phyloP scores from a whole-genome alignment of 2,329 filamentous ascomycete species.

The Chaetothyriales sp. region DNA sequence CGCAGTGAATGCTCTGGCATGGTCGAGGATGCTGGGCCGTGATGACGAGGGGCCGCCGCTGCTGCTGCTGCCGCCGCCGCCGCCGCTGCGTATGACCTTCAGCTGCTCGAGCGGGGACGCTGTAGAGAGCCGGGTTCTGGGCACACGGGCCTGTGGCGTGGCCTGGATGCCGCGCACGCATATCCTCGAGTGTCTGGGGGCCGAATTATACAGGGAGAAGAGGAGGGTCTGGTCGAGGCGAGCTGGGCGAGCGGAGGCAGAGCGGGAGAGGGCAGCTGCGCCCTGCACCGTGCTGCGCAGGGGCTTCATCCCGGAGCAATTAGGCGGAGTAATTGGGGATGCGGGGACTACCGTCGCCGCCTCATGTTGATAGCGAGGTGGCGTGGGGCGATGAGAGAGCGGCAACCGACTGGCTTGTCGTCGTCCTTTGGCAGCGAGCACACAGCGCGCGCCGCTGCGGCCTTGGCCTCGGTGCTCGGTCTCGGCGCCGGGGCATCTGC shows the following conservation, averaged over 20 bases:
- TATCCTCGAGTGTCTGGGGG: slow-evolving; percentile 18
- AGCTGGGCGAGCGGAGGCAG: slow-evolving; percentile 8
- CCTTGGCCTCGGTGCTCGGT: neutral
- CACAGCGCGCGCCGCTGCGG: neutral
- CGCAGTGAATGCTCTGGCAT: neutral
- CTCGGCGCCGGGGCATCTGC: neutral
- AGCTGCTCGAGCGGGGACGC: neutral
- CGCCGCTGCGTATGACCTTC: neutral
- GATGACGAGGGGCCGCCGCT: neutral
- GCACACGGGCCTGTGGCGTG: neutral
- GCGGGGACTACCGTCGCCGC: slow-evolving; percentile 4
- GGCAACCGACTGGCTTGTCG: neutral
- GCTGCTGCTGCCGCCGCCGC: neutral
- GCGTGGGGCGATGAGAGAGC: neutral
- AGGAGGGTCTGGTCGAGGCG: slow-evolving; percentile 17
- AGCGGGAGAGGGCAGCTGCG: slow-evolving; percentile 15
- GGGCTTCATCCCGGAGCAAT: slow-evolving; percentile 18
- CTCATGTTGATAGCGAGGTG: slow-evolving; percentile 3
- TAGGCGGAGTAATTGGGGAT: no score
- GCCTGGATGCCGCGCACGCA: neutral
- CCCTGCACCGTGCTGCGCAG: slow-evolving; percentile 32
- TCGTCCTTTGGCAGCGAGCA: neutral
- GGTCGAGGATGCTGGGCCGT: neutral
- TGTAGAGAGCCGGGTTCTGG: neutral
- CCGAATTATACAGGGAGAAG: slow-evolving; percentile 16